Evolutionary conservation across 345 rosid species (phyloP).

Genomic region (Lumnitzera racemosa): DNA sequence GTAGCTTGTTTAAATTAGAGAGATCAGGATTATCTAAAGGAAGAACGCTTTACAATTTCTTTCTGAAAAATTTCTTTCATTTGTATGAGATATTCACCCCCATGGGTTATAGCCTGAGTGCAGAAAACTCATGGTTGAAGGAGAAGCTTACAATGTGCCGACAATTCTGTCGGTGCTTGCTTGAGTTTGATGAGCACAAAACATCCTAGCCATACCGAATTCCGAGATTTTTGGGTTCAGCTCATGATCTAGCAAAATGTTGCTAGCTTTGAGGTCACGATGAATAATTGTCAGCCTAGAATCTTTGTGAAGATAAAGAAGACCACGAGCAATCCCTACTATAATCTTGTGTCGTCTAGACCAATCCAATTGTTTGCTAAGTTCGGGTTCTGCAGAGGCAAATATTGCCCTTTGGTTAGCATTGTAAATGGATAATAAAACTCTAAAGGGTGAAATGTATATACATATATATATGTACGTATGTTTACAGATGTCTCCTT

Average conservation of each 20-base stretch:
- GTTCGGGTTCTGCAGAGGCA: conserved; percentile 21
- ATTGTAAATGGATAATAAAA: no score
- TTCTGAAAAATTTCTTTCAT: no score
- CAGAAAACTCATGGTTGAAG: not conserved
- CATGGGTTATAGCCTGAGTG: no score
- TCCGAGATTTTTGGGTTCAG: conserved; percentile 66
- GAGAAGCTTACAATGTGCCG: conserved; percentile 50
- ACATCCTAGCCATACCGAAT: conserved; percentile 57
- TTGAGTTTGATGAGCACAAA: conserved; percentile 23
- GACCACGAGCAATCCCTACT: conserved; percentile 20
- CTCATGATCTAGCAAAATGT: conserved; percentile 41
- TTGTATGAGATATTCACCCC: no score
- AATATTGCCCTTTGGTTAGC: not conserved
- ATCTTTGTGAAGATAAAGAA: conserved; percentile 37
- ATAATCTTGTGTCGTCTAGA: conserved; percentile 25
- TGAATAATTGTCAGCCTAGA: conserved; percentile 58
- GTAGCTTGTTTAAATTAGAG: no score
- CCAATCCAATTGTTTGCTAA: conserved; percentile 41
- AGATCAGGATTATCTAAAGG: no score
- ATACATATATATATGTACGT: not conserved
- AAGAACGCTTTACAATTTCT: no score
- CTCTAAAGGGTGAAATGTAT: not conserved
- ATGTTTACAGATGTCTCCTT: no score
- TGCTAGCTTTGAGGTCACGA: conserved; percentile 58
- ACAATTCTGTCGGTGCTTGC: conserved; percentile 38